These are phyloP conservation scores for Pythium chondricola DNA, from an alignment of 352 stramenopile genomes.

Conservation along the genomic window DNA sequence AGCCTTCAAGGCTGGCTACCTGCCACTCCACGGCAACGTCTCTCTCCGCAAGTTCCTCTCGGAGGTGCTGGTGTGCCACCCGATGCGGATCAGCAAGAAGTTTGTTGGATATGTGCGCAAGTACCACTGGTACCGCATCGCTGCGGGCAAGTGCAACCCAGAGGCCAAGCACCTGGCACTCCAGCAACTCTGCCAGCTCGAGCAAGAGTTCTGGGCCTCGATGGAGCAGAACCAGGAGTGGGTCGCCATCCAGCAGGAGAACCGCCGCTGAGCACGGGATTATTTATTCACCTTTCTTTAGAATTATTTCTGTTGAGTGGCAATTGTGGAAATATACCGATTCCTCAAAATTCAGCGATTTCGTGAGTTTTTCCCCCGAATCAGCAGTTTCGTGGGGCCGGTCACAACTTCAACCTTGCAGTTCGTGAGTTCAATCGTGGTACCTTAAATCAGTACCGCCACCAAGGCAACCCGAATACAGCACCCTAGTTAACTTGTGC, in stretches of 20 bases:
- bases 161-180: conserved; percentile 38
- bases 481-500: no score
- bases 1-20: conserved; percentile 61
- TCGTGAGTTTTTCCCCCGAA: background rate
- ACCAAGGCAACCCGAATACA: no score
- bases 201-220: conserved; percentile 58
- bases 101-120: conserved; percentile 86
- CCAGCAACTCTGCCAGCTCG: conserved; percentile 34
- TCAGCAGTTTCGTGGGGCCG: conserved; percentile 1
- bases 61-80: conserved; percentile 82
- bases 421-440: no score
- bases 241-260: conserved; percentile 22
- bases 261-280: conserved; percentile 11
- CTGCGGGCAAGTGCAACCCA: conserved; percentile 49
- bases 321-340: conserved; percentile 5
- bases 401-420: conserved; percentile 23
- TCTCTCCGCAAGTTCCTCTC: conserved; percentile 84
- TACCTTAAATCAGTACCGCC: no score
- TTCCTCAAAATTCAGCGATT: conserved; percentile 12
- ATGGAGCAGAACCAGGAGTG: conserved; percentile 56
- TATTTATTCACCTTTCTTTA: conserved; percentile 15
- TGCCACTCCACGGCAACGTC: conserved; percentile 75
- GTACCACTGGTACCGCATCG: conserved; percentile 82
- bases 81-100: conserved; percentile 91
- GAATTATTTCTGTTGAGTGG: conserved; percentile 5